Base-by-base conservation (phyloP, 179 eudicot species). In the Spergularia azorica region DNA sequence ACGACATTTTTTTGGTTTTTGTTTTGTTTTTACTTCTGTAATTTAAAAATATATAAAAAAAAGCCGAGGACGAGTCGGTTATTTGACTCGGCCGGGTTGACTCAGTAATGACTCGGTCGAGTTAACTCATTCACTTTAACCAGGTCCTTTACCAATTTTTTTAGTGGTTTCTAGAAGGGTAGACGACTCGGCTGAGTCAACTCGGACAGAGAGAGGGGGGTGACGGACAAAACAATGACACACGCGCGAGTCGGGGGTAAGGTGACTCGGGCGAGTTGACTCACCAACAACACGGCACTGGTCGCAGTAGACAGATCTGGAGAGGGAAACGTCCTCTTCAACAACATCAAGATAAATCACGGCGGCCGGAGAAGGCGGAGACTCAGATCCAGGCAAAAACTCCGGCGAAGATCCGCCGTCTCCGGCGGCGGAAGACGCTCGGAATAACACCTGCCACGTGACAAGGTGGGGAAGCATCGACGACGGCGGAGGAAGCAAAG, bases 251-350 rank as follows among this genome's bases (percentile, higher is more conserved):
- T 56, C 38, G 21, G 61, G 1, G 8, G 2, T 7, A 32, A 52
- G 32, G 20, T 43, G 76, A 87, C 82, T 88, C 89, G 84, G 79
- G 36, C 81, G 81, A 82, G 77, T 77, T 12, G 81, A 92, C 98
- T 90, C 88, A 94, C 98, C 98, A 26, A 94, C 98, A 66, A 94
- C 98, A 36, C 98, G 95, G 85, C 98, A 94, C 85, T 94, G 98
- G 84, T 94, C 98, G 71, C 98, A 94, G 72, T 92, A 94, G 7
- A 90, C 86, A 38, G 95, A 89, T 86, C 91, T 89, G 79, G 97
- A 90, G 83, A 88, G 85, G 21, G 89, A 86, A 1, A 92, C 98
- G 63, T 92, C 95, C 76, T 94, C 98, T 71, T 94, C 98, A 9
- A 92, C 94, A 11, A 94, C 85, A 68, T 94, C 98, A 26, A 94